A percentile compares a stretch with the other conserved stretches of the same genome.
Evolutionary conservation across 2,329 filamentous ascomycete genomes (phyloP).

Genomic region (Trichoderma pleuroti): DNA sequence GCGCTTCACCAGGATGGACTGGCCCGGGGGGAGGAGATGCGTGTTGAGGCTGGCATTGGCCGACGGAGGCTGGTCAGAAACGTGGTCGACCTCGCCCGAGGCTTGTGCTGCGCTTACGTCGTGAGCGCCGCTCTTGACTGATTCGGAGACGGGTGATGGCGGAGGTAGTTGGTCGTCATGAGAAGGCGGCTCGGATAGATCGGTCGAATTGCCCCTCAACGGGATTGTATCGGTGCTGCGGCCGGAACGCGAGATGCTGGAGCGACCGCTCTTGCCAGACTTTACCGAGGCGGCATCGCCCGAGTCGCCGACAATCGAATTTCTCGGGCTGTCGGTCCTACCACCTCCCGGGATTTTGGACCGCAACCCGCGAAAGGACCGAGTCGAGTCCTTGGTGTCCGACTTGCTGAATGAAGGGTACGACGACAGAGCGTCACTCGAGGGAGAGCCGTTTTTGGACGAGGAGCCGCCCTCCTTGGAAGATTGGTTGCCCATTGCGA

Average conservation of each 20-base stretch:
- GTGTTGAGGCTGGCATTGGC: conserved; percentile 57
- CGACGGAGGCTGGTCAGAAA: conserved; percentile 84
- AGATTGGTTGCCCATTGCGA: conserved; percentile 70
- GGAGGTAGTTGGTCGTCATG: conserved; percentile 57
- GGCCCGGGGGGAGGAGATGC: conserved; percentile 67
- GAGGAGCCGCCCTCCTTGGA: conserved; percentile 56
- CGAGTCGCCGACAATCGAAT: conserved; percentile 63
- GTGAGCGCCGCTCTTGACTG: conserved; percentile 67
- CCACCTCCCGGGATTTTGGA: conserved; percentile 80
- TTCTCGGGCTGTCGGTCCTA: conserved; percentile 76
- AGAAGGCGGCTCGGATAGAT: conserved; percentile 44
- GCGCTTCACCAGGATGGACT: conserved; percentile 85
- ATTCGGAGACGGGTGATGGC: conserved; percentile 82
- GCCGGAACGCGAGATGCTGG: conserved; percentile 44
- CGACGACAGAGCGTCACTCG: conserved; percentile 56
- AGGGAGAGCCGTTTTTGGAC: conserved; percentile 45
- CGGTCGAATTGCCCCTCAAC: conserved; percentile 41
- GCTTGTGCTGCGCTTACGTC: conserved; percentile 78
- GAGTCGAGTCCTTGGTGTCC: conserved; percentile 87
- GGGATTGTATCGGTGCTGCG: conserved; percentile 43
- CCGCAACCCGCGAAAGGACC: conserved; percentile 78
- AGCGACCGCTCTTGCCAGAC: conserved; percentile 61
- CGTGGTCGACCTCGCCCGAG: conserved; percentile 86
- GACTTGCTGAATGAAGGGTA: conserved; percentile 90
- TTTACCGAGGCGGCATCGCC: conserved; percentile 74